Percentiles rank a stretch among this genome's conserved stretches.
Conservation (phyloP, 345 rosid species). For the Gossypium australe region DNA sequence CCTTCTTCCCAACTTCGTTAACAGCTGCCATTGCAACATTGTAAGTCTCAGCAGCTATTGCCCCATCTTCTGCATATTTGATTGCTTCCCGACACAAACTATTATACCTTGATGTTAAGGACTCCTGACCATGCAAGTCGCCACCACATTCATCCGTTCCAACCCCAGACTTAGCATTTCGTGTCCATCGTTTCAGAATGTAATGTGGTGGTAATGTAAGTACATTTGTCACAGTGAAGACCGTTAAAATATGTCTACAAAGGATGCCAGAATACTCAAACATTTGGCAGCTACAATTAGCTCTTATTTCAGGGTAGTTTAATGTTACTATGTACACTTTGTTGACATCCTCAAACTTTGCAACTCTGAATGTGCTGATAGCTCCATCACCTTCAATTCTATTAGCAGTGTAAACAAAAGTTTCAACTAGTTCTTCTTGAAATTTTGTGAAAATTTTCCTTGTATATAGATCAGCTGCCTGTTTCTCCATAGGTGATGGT, state of each 20-base stretch:
- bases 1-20: conserved; percentile 66
- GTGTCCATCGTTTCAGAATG: conserved; percentile 88
- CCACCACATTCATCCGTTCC: conserved; percentile 48
- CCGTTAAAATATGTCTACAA: conserved; percentile 95
- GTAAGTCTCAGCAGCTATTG: conserved; percentile 63
- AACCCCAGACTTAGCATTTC: conserved; percentile 57
- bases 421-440: conserved; percentile 97
- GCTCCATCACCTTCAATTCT: conserved; percentile 66
- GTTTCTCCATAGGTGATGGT: conserved; percentile 98
- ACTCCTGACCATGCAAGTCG: conserved; percentile 49
- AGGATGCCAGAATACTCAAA: conserved; percentile 89
- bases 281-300: conserved; percentile 95
- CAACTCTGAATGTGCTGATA: conserved; percentile 75
- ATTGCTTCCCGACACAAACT: conserved; percentile 76
- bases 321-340: conserved; percentile 70
- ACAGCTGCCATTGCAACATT: conserved; percentile 58
- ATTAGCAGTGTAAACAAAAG: conserved; percentile 88
- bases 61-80: conserved; percentile 85
- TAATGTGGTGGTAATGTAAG: conserved; percentile 80
- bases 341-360: conserved; percentile 86
- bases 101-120: conserved; percentile 56
- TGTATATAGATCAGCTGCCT: conserved; percentile 77
- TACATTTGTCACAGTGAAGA: conserved; percentile 91
- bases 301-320: conserved; percentile 72
- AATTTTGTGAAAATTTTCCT: conserved; percentile 76